Evolutionary conservation across 306 rosid genomes (phyloP).

Genomic region (Cicer yamashitae): DNA sequence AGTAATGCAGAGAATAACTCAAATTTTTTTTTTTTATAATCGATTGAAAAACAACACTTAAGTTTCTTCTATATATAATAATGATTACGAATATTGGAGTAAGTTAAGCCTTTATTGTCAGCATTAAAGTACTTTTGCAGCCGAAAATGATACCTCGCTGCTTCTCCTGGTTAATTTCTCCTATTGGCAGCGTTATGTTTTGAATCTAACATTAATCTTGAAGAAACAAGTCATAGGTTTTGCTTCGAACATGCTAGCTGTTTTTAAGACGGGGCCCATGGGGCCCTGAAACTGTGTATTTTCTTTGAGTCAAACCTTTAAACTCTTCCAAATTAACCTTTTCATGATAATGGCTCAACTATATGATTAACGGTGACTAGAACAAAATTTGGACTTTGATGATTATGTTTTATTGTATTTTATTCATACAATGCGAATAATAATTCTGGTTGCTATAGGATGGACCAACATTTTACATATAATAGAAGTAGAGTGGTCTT

Average conservation of each 20-base stretch:
- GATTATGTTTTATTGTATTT: background rate
- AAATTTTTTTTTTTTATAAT: too few species aligned
- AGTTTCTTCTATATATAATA: too few species aligned
- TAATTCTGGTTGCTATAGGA: background rate
- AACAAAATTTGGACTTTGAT: background rate
- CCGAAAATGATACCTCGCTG: slow-evolving; percentile 3
- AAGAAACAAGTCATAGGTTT: slow-evolving; percentile 26
- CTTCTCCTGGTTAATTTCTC: background rate
- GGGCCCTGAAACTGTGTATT: slow-evolving; percentile 11
- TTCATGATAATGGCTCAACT: background rate
- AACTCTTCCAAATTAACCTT: background rate
- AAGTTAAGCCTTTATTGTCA: too few species aligned
- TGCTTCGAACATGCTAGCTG: background rate
- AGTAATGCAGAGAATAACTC: too few species aligned
- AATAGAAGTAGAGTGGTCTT: too few species aligned
- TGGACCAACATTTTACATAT: background rate
- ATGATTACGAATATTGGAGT: too few species aligned
- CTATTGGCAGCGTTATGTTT: slow-evolving; percentile 21
- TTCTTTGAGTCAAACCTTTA: slow-evolving; percentile 22
- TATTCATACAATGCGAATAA: background rate
- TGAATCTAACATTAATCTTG: slow-evolving; percentile 20
- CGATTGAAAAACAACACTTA: too few species aligned
- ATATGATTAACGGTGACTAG: background rate
- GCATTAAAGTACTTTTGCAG: slow-evolving; percentile 1
- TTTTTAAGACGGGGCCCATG: slow-evolving; percentile 30